A percentile compares a stretch with the other conserved stretches of the same genome.
These are phyloP conservation scores for barrel medic (Medicago truncatula) DNA, from an alignment of 306 rosid species.

Conservation along the genomic window DNA sequence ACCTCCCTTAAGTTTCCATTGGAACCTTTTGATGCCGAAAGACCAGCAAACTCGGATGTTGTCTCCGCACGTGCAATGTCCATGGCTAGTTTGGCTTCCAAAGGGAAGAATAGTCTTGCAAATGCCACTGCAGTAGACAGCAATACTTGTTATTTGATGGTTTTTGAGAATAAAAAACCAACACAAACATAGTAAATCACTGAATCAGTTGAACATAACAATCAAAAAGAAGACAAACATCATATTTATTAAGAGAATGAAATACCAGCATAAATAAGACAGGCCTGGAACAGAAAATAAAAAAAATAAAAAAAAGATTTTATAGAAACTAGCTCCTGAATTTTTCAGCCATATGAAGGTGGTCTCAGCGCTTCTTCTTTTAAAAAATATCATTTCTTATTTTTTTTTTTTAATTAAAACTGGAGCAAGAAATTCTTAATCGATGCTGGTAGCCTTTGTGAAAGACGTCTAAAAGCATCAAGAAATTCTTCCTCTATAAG, in stretches of 20 bases:
- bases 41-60: constrained; percentile 59
- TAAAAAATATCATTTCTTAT: too few relatives aligned
- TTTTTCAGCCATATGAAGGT: too few relatives aligned
- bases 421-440: too few relatives aligned
- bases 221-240: neutral
- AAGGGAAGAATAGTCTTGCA: constrained; percentile 79
- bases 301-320: neutral
- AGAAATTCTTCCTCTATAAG: too few relatives aligned
- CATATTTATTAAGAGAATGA: neutral
- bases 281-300: neutral
- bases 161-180: constrained; percentile 14
- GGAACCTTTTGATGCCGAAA: constrained; percentile 57
- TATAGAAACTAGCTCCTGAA: neutral
- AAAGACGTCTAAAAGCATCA: too few relatives aligned
- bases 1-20: constrained; percentile 77
- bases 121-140: constrained; percentile 72
- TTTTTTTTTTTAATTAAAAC: too few relatives aligned
- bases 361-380: too few relatives aligned
- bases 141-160: constrained; percentile 27
- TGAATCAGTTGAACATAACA: constrained; percentile 2
- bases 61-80: constrained; percentile 75
- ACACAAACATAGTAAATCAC: neutral
- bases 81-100: constrained; percentile 89
- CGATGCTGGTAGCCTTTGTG: too few relatives aligned
- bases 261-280: neutral